Evolutionary conservation across 495 filamentous ascomycete species (phyloP).

Genomic region (Penicillium roqueforti): DNA sequence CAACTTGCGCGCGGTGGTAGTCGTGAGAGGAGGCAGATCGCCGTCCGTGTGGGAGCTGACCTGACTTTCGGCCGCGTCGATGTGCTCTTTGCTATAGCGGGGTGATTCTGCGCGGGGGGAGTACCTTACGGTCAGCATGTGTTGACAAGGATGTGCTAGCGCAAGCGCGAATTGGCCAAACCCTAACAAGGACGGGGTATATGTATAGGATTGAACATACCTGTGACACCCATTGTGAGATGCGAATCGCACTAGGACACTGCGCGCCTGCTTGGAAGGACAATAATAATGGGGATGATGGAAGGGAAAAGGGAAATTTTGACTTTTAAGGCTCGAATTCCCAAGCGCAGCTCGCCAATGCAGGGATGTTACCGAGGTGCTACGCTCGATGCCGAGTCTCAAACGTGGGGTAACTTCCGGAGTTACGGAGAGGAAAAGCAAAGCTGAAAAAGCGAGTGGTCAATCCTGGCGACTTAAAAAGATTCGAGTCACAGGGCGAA

Average conservation of each 20-base stretch:
- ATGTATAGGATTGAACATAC: conserved; percentile 5
- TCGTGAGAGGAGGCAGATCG: conserved; percentile 33
- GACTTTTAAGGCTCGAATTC: neutral
- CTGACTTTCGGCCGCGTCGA: conserved; percentile 30
- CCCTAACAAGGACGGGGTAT: neutral
- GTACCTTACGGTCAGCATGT: conserved; percentile 12
- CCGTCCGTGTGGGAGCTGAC: conserved; percentile 15
- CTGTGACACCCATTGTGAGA: conserved; percentile 19
- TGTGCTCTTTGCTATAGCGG: conserved; percentile 19
- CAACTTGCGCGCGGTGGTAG: conserved; percentile 67
- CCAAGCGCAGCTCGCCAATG: neutral
- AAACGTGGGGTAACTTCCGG: neutral
- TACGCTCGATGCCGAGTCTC: neutral
- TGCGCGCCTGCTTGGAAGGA: neutral
- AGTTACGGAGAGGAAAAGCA: neutral
- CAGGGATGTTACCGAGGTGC: neutral
- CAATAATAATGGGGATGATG: neutral
- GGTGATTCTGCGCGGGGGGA: neutral
- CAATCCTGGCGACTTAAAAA: neutral
- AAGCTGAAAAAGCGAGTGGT: neutral
- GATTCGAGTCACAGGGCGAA: conserved; percentile 1
- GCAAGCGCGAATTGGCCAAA: neutral
- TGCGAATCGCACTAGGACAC: neutral
- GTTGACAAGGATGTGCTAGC: neutral
- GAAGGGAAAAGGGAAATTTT: neutral